phyloP scores from a whole-genome alignment of 179 eudicot genomes.

The Corrigiola litoralis region DNA sequence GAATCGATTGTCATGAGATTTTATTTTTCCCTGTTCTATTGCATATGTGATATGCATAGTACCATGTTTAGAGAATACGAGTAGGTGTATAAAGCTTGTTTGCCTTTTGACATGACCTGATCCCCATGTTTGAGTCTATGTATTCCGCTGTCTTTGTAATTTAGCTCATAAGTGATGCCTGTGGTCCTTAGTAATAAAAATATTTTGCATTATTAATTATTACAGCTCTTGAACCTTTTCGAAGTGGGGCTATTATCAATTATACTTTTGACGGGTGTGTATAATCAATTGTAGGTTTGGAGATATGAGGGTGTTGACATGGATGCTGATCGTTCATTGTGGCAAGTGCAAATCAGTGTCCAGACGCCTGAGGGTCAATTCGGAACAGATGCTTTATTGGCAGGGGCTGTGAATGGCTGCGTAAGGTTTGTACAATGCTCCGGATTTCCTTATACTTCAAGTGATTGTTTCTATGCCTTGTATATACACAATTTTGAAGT shows the following conservation, averaged over 20 bases:
- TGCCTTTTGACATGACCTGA: too few species aligned
- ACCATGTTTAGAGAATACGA: too few species aligned
- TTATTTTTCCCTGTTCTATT: too few species aligned
- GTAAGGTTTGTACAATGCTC: constrained; percentile 42
- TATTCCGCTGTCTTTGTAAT: too few species aligned
- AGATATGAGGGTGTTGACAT: constrained; percentile 48
- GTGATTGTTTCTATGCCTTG: too few species aligned
- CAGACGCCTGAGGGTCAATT: constrained; percentile 42
- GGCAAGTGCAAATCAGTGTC: constrained; percentile 35
- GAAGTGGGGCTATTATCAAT: not conserved
- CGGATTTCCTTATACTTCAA: not conserved
- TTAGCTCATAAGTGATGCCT: not conserved
- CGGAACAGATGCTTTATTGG: constrained; percentile 48
- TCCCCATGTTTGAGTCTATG: too few species aligned
- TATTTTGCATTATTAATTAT: too few species aligned
- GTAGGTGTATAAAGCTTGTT: too few species aligned
- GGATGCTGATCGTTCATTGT: constrained; percentile 49
- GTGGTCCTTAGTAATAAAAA: not conserved
- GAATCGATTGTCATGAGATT: too few species aligned
- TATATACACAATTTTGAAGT: too few species aligned
- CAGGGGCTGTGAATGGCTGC: constrained; percentile 53
- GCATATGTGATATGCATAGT: too few species aligned
- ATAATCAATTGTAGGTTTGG: constrained; percentile 52
- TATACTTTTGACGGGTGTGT: not conserved
- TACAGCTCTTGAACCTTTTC: too few species aligned